Evolutionary conservation across 192 early-diverging fungal species (phyloP), one percentile per base, ranked within the genome.

Genomic region (Chytriomyces confervae): DNA sequence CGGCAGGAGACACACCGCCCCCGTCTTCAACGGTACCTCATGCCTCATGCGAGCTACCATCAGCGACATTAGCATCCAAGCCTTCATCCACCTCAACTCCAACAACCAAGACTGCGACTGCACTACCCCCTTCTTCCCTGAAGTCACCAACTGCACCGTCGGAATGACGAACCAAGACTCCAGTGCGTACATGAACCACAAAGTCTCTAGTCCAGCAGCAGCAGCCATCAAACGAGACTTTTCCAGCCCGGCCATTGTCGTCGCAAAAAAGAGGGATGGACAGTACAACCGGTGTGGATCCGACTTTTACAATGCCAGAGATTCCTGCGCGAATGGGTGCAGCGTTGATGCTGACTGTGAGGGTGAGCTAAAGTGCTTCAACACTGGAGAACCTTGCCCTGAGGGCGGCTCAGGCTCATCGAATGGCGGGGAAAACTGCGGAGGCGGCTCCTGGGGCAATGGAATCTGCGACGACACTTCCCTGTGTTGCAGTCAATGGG

Each of bases 401-500:
- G 46, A 23, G 5, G 66, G 4, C 2, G 66, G 66, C 13, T 27
- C 66, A 10, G 66, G 66, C 8, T 46, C 66, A 1, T 57, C 20
- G 3, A 20, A 57, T 57, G 53, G n/a, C n/a, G n/a, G 53, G 4
- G 36, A 36, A 57, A 57, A 13, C 53, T 57, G 53, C 46, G 43
- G 45, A n/a, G 46, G 47, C 24, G 66, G 66, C 2, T n/a, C 29
- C 43, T 68, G 66, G 10, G 66, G 66, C 2, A 68, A 68, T 5
- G 66, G 66, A 11, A 46, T 68, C 16, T 68, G 66, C 47, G 16
- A 36, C 16, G 66, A 68, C 45, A 29, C 43, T 8, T 68, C 47
- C 53, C 20, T 57, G 47, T 68, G 66, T 47, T 68, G 66, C 66
- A 23, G 18, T 11, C 66, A 68, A 48, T 68, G 66, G 66, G 66